Percentiles rank a stretch among this genome's conserved stretches.
These are phyloP conservation scores for Salvia splendens DNA, from an alignment of 257 asterid genomes.

Conservation along the genomic window DNA sequence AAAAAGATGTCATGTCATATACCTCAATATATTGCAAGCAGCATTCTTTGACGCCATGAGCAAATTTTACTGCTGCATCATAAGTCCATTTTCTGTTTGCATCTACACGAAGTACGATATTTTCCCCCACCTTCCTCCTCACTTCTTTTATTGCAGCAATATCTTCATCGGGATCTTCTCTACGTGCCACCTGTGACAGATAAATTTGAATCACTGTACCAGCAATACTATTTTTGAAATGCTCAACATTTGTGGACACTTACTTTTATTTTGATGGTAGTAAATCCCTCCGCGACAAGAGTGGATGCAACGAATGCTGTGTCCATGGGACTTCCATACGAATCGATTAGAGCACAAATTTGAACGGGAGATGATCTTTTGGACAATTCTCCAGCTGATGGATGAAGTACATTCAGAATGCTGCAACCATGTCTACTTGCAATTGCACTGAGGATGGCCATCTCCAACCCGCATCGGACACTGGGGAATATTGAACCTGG, in stretches of 20 bases:
- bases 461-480: constrained; percentile 93
- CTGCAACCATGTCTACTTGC: constrained; percentile 63
- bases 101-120: constrained; percentile 79
- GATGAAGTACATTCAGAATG: constrained; percentile 63
- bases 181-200: constrained; percentile 71
- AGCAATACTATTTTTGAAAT: not conserved
- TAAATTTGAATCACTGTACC: constrained; percentile 14
- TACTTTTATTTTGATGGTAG: constrained; percentile 84
- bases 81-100: constrained; percentile 86
- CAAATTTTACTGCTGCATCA: constrained; percentile 75
- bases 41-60: constrained; percentile 62
- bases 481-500: constrained; percentile 87
- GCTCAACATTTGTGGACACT: constrained; percentile 9
- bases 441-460: constrained; percentile 87
- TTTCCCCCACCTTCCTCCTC: constrained; percentile 69
- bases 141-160: constrained; percentile 76
- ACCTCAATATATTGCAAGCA: constrained; percentile 94
- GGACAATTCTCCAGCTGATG: constrained; percentile 44
- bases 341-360: constrained; percentile 85
- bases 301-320: constrained; percentile 68
- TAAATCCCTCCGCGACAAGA: constrained; percentile 80
- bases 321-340: constrained; percentile 66
- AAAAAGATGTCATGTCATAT: constrained; percentile 11
- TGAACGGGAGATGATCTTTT: constrained; percentile 49
- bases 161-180: constrained; percentile 72